Conservation (phyloP, 257 asterid genomes). For the Jaltomata sinuosa region DNA sequence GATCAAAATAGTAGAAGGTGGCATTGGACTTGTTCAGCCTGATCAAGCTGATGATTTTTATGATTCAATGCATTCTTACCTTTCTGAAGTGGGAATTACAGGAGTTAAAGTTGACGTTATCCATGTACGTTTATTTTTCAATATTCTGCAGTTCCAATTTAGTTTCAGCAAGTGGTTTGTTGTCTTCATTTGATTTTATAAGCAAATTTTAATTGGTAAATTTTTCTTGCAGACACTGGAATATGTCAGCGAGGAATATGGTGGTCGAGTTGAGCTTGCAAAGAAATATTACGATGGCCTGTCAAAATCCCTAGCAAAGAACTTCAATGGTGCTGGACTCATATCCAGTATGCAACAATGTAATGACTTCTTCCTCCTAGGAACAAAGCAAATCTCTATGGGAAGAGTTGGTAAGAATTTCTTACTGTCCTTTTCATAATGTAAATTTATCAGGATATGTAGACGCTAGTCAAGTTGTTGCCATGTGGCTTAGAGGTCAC, state of each 20-base stretch:
- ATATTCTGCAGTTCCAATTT: background rate
- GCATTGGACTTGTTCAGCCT: conserved; percentile 61
- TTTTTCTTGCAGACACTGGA: conserved; percentile 47
- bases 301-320: conserved; percentile 44
- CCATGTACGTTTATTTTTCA: background rate
- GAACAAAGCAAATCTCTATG: conserved; percentile 37
- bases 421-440: background rate
- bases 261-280: conserved; percentile 68
- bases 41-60: conserved; percentile 37
- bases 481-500: background rate
- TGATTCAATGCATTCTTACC: conserved; percentile 62
- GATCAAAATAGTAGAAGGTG: conserved; percentile 55
- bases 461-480: background rate
- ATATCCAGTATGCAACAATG: conserved; percentile 59
- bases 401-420: conserved; percentile 37
- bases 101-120: conserved; percentile 73
- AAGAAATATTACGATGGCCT: conserved; percentile 52
- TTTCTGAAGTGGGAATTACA: conserved; percentile 47
- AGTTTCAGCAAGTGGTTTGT: background rate
- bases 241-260: conserved; percentile 44
- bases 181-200: background rate
- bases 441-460: background rate
- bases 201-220: background rate
- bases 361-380: conserved; percentile 44
- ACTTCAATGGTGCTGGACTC: conserved; percentile 44